Evolutionary conservation across 2,329 filamentous ascomycete species (phyloP), one percentile per base, ranked within the genome.

Genomic region (Cytospora piceicola): DNA sequence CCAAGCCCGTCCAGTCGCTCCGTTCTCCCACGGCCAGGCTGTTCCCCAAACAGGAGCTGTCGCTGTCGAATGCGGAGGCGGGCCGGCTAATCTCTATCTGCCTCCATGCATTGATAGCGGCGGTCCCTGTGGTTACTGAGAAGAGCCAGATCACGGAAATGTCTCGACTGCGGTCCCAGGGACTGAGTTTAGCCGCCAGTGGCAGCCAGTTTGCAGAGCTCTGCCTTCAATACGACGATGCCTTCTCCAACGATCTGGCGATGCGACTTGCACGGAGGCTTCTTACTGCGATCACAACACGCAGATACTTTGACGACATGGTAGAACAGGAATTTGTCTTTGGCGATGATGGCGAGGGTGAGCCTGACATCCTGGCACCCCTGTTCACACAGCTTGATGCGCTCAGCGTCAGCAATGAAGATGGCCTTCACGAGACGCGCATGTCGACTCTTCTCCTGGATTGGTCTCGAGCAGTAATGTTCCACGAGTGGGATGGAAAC

Each of bases 401-500:
- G 32, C 75, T 85, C 20, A 80, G 79, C 61, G 75, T 78, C 36
- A 81, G 79, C 46, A 69, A 79, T 1, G 86, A 86, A 67, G 80
- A 81, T n/a, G 78, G 80, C 17, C 71, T 85, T 27, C 87, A 87
- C 69, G 85, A 88, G 70, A 85, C 83, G 36, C 79, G 84, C 42
- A 80, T 85, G 22, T 85, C 84, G 9, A 85, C 82, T 14, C 74
- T 88, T 20, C 78, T 87, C 7, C 77, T 93, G 30, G 90, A 93
- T 71, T 93, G 90, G 90, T 85, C 90, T 24, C 83, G 90, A 66
- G 88, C 89, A 0, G 83, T 95, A 1, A 85, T 97, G 72, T 78
- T 96, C 54, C 87, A 88, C 63, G 88, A 92, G 68, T 97, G 94
- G 94, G 85, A 94, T 72, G 91, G 92, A 0, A 86, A 86, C 63